phyloP scores from a whole-genome alignment of 768 basidiomycete species.

The Amylocystis lapponica region DNA sequence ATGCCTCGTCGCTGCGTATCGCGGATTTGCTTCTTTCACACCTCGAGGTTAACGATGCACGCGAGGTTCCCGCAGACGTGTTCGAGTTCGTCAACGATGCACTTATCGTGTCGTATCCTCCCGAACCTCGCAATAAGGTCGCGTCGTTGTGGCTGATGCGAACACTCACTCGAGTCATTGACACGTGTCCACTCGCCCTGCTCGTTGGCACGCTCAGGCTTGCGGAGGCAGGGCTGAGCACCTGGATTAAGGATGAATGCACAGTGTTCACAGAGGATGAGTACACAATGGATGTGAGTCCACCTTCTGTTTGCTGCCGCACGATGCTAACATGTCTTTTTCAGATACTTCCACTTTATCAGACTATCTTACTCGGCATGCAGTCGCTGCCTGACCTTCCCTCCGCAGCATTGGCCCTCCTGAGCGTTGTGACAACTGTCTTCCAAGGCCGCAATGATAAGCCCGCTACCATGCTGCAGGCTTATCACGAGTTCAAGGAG shows the following conservation, averaged over 20 bases:
- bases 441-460: slow-evolving; percentile 49
- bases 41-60: slow-evolving; percentile 43
- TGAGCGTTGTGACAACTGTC: slow-evolving; percentile 48
- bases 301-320: neutral
- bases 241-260: slow-evolving; percentile 63
- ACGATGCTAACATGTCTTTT: slow-evolving; percentile 1
- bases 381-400: slow-evolving; percentile 38
- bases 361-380: slow-evolving; percentile 48
- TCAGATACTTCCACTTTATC: slow-evolving; percentile 60
- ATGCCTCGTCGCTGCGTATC: slow-evolving; percentile 42
- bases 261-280: slow-evolving; percentile 45
- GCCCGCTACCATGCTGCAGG: slow-evolving; percentile 36
- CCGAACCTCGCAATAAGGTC: slow-evolving; percentile 46
- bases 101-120: slow-evolving; percentile 60
- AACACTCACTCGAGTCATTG: slow-evolving; percentile 48
- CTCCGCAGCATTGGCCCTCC: slow-evolving; percentile 40
- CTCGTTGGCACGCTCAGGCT: slow-evolving; percentile 39
- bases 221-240: slow-evolving; percentile 47
- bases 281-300: slow-evolving; percentile 52
- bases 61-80: slow-evolving; percentile 47
- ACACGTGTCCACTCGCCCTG: slow-evolving; percentile 47
- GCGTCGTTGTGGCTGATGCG: slow-evolving; percentile 58
- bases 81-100: slow-evolving; percentile 58
- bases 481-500: slow-evolving; percentile 63
- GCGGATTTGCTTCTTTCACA: slow-evolving; percentile 58